Evolutionary conservation across 2,329 filamentous ascomycete genomes (phyloP).

Genomic region (Aspergillus novoparasiticus): DNA sequence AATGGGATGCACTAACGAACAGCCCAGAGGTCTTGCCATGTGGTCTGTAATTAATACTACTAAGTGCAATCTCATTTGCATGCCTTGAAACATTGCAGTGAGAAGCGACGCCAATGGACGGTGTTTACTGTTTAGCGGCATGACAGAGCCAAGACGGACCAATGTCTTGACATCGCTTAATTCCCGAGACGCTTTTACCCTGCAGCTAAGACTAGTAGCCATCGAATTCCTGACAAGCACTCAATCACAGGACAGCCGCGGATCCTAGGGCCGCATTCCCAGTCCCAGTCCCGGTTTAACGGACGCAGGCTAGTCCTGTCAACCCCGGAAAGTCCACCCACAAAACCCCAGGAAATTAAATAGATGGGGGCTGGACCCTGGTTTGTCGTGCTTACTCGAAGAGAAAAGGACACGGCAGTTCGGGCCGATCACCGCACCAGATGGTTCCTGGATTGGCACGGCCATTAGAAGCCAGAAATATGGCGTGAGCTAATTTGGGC

Average conservation of each 20-base stretch:
- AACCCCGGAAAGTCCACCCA: not conserved
- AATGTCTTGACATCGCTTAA: constrained; percentile 1
- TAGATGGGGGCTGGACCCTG: not conserved
- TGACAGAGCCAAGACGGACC: not conserved
- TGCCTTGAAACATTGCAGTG: not conserved
- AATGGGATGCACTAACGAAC: not conserved
- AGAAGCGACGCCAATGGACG: constrained; percentile 6
- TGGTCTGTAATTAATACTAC: not conserved
- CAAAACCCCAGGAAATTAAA: not conserved
- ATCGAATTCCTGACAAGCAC: not conserved
- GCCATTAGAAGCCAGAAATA: not conserved
- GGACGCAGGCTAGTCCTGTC: not conserved
- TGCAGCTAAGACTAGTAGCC: not conserved
- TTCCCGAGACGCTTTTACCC: not conserved
- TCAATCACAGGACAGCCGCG: not conserved
- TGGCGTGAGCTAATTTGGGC: not conserved
- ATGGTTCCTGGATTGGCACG: not conserved
- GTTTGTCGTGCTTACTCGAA: not conserved
- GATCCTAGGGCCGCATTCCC: not conserved
- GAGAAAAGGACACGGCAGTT: not conserved
- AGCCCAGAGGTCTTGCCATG: not conserved
- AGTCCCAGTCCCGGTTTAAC: not conserved
- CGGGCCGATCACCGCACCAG: not conserved
- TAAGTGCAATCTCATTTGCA: not conserved
- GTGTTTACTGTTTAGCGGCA: not conserved